Base-by-base conservation (phyloP, 2,329 filamentous ascomycete genomes). In the Botrytis deweyae region DNA sequence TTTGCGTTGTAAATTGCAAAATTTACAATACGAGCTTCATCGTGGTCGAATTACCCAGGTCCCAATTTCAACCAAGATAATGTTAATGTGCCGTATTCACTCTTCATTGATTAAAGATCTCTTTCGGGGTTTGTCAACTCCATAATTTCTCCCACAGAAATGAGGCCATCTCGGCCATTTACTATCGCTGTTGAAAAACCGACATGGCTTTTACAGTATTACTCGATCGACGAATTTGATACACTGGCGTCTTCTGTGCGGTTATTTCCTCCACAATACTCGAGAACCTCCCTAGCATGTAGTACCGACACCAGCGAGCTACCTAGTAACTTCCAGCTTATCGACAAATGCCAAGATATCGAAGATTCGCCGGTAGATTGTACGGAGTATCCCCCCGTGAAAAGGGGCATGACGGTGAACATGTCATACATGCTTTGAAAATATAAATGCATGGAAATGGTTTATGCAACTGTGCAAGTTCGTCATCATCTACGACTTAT, bases 11-110 rank as follows among this genome's bases (percentile, higher is more conserved):
- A 67, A 55, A 67, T 67, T 67, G 46, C 33, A 52, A 14, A 40
- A 40, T 52, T 40, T 40, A 14, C 65, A 67, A 67, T 67, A 67
- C 65, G 65, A 67, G 65, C 46, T 55, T 55, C 46, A 40, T 25
- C 65, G 33, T 22, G 18, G 33, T 55, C 33, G 14, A 67, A 40
- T 55, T 40, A 14, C 22, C 65, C 9, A 29, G 52, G 52, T 4
- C 4, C 14, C 29, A 29, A 67, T 38, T 67, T 25, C 12, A 22
- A 29, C 25, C 25, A 55, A 67, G 16, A 67, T 29, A 12, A 55
- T 33, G 18, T 29, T 55, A 29, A 29, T 29, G 29, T 29, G 9
- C 36, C 46, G 46, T 67, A 40, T 67, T 52, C 46, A 29, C 22
- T 16, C 14, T 67, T 29, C 14, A 38, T 22, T 49, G 1, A 66